Evolutionary conservation across 192 early-diverging fungal genomes (phyloP).

Genomic region (Podila epigama): DNA sequence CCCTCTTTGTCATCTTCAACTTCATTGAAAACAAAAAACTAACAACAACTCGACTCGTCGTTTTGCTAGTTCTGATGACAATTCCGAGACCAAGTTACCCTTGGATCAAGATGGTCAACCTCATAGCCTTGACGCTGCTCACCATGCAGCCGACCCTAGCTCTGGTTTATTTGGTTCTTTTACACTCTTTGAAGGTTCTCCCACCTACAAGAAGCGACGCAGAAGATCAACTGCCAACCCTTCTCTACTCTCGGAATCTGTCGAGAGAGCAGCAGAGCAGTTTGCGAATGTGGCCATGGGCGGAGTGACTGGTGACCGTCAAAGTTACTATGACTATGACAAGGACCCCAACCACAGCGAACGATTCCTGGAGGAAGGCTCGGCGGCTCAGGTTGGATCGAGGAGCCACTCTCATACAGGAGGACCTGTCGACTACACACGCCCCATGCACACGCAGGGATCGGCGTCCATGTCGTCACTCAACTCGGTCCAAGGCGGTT

Average conservation of each 20-base stretch:
- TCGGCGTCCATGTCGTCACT: constrained; percentile 42
- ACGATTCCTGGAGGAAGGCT: constrained; percentile 18
- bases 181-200: constrained; percentile 71
- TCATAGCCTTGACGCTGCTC: constrained; percentile 2
- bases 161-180: constrained; percentile 62
- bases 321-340: constrained; percentile 26
- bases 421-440: constrained; percentile 3
- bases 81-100: constrained; percentile 52
- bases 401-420: neutral
- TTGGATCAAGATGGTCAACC: constrained; percentile 21
- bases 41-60: neutral
- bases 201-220: constrained; percentile 77
- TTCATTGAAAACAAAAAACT: too few species aligned
- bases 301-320: constrained; percentile 8
- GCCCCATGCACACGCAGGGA: constrained; percentile 30
- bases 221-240: constrained; percentile 58
- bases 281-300: too few species aligned
- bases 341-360: constrained; percentile 26
- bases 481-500: constrained; percentile 12
- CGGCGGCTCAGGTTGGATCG: neutral
- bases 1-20: too few species aligned
- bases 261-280: constrained; percentile 16
- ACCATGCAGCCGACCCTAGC: constrained; percentile 34
- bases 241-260: constrained; percentile 45
- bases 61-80: constrained; percentile 47